Evolutionary conservation across 2,329 filamentous ascomycete genomes (phyloP), one percentile per base, ranked within the genome.

Genomic region (Hymenoscyphus albidus): DNA sequence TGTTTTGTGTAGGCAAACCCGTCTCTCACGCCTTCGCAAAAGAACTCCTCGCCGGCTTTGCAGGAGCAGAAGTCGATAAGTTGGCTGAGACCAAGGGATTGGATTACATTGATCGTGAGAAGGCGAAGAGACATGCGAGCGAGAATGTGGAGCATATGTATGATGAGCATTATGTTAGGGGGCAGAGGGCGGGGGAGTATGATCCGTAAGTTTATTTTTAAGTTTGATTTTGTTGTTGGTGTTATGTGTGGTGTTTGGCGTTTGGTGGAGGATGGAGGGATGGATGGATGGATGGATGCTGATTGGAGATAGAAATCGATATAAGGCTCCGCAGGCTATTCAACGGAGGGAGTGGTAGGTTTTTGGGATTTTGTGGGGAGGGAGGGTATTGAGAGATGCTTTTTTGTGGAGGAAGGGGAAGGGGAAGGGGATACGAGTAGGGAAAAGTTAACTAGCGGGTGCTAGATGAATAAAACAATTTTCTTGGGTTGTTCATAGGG

Each of bases 1-100:
- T 22, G 22, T 22, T 22, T 22, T 22, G 22, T 22, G 22, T 62
- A 89, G 87, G 88, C 79, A 87, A 92, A 81, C 76, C 83, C 6
- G 87, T 93, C 71, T 84, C 82, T 69, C 91, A 94, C 80, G 79
- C 79, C 54, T 89, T 92, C 73, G 91, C 91, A 75, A 94, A 94
- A 81, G 91, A 93, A 79, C 76, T 90, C 56, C 78, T 94, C 39
- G 89, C 84, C 16, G 90, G 87, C 65, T 80, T 93, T 63, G 90
- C 88, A 35, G 90, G 85, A 58, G 89, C 85, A 67, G 89, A 93
- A 78, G 83, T 92, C 73, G 90, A 94, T 81, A 89, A 88, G 78
- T 83, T 93, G 39, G 82, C 85, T 71, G 91, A 90, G 81, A 87
- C 84, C 71, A 88, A 88, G 81, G 87, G 87, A n/a, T 76, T 86